These are phyloP conservation scores for Saccharomycodes ludwigii DNA, from an alignment of 805 yeast genomes.

Conservation along the genomic window DNA sequence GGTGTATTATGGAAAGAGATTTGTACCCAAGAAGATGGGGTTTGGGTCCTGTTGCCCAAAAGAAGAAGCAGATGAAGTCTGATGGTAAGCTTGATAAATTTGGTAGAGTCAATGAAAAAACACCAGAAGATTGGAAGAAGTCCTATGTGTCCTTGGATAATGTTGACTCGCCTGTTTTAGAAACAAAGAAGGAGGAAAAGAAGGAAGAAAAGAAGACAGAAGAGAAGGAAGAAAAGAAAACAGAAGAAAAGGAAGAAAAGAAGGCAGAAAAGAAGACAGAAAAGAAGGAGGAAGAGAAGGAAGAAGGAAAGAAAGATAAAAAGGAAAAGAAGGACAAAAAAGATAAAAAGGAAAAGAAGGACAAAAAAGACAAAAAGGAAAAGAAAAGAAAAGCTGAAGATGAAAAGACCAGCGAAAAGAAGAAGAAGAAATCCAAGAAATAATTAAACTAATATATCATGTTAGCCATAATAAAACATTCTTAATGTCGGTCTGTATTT, in stretches of 20 bases:
- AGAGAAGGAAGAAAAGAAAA: constrained; percentile 26
- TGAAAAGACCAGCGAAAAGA: constrained; percentile 20
- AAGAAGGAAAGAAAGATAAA: constrained; percentile 44
- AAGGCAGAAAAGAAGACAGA: constrained; percentile 41
- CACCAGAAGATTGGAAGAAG: constrained; percentile 87
- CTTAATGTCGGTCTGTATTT: no score
- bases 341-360: constrained; percentile 41
- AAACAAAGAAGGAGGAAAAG: constrained; percentile 25
- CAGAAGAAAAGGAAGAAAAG: constrained; percentile 24
- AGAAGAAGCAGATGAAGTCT: constrained; percentile 95
- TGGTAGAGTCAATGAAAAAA: constrained; percentile 86
- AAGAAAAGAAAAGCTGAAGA: constrained; percentile 25
- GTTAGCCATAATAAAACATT: no score
- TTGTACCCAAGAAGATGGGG: constrained; percentile 99
- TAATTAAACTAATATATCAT: no score
- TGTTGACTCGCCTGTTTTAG: constrained; percentile 32
- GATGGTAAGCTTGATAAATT: constrained; percentile 94
- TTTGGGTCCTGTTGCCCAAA: constrained; percentile 94
- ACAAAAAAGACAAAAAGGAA: constrained; percentile 40
- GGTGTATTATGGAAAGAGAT: constrained; percentile 99
- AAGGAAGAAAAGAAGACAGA: constrained; percentile 20
- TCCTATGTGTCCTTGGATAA: constrained; percentile 61
- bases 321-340: constrained; percentile 51
- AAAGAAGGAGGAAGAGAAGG: constrained; percentile 39
- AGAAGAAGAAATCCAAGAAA: constrained; percentile 32